Conservation (phyloP, 139 green algal species). For the Trebouxia sp. region DNA sequence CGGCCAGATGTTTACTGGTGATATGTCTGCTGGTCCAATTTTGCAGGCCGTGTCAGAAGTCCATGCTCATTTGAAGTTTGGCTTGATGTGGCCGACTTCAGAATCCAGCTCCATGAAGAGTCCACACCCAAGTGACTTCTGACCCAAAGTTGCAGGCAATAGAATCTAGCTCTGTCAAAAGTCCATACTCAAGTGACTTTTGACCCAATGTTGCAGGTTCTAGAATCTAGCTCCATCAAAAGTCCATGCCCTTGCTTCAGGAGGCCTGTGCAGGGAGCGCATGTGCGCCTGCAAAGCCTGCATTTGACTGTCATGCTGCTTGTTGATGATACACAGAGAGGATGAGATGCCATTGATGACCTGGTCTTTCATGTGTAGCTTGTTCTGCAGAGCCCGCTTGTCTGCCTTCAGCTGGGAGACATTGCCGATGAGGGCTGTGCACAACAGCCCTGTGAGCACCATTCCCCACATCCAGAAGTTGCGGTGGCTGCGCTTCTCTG, state of each 20-base stretch:
- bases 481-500: neutral
- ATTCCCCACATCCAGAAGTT: neutral
- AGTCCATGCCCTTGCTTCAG: neutral
- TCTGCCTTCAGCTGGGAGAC: neutral
- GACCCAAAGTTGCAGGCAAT: too few relatives aligned
- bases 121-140: too few relatives aligned
- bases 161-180: too few relatives aligned
- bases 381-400: neutral
- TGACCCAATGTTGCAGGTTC: too few relatives aligned
- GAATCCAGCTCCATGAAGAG: too few relatives aligned
- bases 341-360: neutral
- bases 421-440: neutral
- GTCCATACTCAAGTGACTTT: too few relatives aligned
- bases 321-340: neutral
- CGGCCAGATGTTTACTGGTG: too few relatives aligned
- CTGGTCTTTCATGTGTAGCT: conserved; percentile 14
- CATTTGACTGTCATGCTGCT: neutral
- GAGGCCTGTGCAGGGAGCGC: neutral
- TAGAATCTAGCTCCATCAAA: conserved; percentile 9
- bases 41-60: too few relatives aligned
- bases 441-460: neutral
- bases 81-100: too few relatives aligned
- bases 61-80: too few relatives aligned
- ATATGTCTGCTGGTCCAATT: too few relatives aligned
- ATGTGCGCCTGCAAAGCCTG: neutral